Conservation (phyloP, 345 rosid genomes). For the Populus euphratica region DNA sequence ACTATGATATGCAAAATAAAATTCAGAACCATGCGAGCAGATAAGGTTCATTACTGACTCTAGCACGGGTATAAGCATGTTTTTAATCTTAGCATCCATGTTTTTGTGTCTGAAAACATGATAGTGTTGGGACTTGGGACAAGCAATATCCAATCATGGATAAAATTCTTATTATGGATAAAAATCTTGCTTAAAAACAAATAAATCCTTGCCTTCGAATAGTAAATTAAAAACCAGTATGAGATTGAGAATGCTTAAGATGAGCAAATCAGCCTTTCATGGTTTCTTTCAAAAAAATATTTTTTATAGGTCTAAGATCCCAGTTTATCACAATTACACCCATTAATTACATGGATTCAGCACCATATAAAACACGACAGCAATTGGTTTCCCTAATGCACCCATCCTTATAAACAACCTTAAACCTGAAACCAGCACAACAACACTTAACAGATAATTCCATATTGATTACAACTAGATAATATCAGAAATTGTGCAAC, state of each 20-base stretch:
- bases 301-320: not conserved
- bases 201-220: not conserved
- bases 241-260: not conserved
- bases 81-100: not conserved
- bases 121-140: not conserved
- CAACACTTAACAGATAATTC: not conserved
- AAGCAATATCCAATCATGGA: not conserved
- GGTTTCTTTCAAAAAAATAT: not conserved
- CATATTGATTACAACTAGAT: not conserved
- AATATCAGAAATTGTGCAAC: not conserved
- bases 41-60: not conserved
- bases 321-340: not conserved
- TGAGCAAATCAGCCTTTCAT: not conserved
- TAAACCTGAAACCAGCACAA: not conserved
- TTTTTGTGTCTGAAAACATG: not conserved
- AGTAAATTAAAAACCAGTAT: not conserved
- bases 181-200: not conserved
- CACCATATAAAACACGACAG: not conserved
- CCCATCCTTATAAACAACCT: not conserved
- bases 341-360: not conserved
- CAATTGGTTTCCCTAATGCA: not conserved
- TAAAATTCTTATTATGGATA: not conserved
- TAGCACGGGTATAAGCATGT: not conserved
- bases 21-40: not conserved
- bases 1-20: not conserved